These are phyloP conservation scores for Escovopsis sp. DNA, from an alignment of 2,329 filamentous ascomycete genomes.

Conservation along the genomic window DNA sequence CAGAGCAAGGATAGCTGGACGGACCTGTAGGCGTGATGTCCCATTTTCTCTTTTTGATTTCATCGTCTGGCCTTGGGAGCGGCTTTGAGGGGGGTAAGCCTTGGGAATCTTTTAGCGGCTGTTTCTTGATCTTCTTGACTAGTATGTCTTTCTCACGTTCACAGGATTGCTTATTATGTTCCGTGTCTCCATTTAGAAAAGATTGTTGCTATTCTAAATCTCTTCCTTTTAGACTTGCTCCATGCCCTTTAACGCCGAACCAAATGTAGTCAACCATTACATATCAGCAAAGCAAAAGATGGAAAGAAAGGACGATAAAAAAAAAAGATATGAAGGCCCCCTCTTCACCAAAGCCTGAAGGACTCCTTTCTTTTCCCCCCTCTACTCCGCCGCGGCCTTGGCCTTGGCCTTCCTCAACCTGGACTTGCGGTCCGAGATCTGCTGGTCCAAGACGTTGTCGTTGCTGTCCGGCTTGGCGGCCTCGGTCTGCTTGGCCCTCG, in stretches of 20 bases:
- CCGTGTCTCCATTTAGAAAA: slow-evolving; percentile 6
- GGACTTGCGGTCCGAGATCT: slow-evolving; percentile 44
- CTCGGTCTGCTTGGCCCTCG: slow-evolving; percentile 8
- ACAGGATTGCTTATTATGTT: slow-evolving; percentile 2
- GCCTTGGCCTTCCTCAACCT: slow-evolving; percentile 46
- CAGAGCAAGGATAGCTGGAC: slow-evolving; percentile 8
- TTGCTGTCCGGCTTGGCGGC: slow-evolving; percentile 28
- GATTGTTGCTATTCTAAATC: neutral
- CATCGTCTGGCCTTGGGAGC: slow-evolving; percentile 5
- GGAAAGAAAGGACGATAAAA: too few relatives aligned
- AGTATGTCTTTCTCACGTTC: neutral
- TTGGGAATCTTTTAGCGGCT: neutral
- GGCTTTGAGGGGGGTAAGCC: neutral
- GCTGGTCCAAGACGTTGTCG: slow-evolving; percentile 40
- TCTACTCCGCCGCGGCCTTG: slow-evolving; percentile 32
- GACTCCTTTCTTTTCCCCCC: neutral
- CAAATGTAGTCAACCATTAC: slow-evolving; percentile 8
- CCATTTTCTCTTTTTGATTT: slow-evolving; percentile 11
- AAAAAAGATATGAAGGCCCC: neutral
- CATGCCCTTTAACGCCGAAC: slow-evolving; percentile 22
- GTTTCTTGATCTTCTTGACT: neutral
- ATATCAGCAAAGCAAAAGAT: slow-evolving; percentile 4
- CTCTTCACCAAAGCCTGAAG: neutral
- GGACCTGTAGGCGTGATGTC: slow-evolving; percentile 21
- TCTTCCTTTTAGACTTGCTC: slow-evolving; percentile 4